phyloP scores from a whole-genome alignment of 257 asterid genomes.

The Solanum corneliomulleri region DNA sequence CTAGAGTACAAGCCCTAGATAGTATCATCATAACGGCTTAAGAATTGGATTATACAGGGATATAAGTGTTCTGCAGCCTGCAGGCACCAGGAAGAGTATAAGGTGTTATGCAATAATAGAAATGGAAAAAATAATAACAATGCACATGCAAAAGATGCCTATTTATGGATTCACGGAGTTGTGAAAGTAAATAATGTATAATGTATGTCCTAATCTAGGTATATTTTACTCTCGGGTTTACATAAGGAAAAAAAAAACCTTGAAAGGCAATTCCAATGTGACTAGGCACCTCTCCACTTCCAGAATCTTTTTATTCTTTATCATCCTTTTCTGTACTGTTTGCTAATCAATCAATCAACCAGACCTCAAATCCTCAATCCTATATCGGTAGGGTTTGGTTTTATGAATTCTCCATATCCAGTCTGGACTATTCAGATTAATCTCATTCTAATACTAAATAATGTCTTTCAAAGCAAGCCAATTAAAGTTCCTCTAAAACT shows the following conservation, averaged over 20 bases:
- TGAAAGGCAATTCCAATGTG: neutral
- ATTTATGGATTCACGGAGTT: neutral
- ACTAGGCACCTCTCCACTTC: neutral
- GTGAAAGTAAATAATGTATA: neutral
- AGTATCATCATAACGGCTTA: slow-evolving; percentile 34
- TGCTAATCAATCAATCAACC: neutral
- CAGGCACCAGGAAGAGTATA: slow-evolving; percentile 3
- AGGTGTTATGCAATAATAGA: neutral
- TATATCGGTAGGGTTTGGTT: neutral
- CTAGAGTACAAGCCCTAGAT: neutral
- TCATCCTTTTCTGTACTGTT: neutral
- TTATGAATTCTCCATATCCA: neutral
- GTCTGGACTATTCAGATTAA: neutral
- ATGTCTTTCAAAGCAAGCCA: neutral
- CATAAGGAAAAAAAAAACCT: neutral
- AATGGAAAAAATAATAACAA: neutral
- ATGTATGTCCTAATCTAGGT: neutral
- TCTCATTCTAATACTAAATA: neutral
- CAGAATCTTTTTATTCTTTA: neutral
- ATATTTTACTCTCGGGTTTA: neutral
- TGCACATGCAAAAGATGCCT: neutral
- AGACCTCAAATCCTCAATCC: neutral
- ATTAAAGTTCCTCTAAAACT: neutral
- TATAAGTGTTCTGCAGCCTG: slow-evolving; percentile 75
- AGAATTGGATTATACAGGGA: slow-evolving; percentile 63